These are phyloP conservation scores for Edaphochlamys debaryana DNA, from an alignment of 139 green algal species.

Conservation along the genomic window DNA sequence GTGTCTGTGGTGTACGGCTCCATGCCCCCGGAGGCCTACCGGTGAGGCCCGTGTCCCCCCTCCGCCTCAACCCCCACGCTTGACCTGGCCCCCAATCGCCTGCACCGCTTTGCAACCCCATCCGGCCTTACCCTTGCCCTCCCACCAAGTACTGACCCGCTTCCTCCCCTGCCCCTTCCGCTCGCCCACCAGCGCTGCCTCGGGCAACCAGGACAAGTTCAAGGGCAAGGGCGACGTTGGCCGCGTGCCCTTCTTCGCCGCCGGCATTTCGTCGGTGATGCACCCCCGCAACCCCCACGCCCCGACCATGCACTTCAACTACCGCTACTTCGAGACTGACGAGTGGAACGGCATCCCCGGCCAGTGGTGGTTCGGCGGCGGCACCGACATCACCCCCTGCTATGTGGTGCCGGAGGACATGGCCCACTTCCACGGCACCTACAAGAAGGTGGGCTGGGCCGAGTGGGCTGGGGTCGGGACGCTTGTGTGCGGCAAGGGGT, in stretches of 20 bases:
- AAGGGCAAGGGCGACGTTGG: constrained; percentile 51
- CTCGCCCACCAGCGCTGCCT: constrained; percentile 76
- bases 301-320: constrained; percentile 99
- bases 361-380: constrained; percentile 99
- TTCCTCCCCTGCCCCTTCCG: no score
- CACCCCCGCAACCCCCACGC: constrained; percentile 96
- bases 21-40: constrained; percentile 98
- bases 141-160: no score
- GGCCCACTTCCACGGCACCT: constrained; percentile 96
- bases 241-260: constrained; percentile 97
- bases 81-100: no score
- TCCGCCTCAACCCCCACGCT: no score
- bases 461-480: no score
- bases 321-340: constrained; percentile 99
- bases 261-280: constrained; percentile 97
- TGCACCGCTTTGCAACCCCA: no score
- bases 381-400: constrained; percentile 97
- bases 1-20: constrained; percentile 97
- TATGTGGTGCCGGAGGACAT: constrained; percentile 97
- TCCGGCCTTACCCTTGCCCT: no score
- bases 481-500: no score
- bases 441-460: constrained; percentile 91
- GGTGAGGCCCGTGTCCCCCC: constrained; percentile 24
- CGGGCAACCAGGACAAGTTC: constrained; percentile 53
- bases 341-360: constrained; percentile 90